Evolutionary conservation across 176 grass and related monocot species (phyloP).

Genomic region (Eragrostis nindensis): DNA sequence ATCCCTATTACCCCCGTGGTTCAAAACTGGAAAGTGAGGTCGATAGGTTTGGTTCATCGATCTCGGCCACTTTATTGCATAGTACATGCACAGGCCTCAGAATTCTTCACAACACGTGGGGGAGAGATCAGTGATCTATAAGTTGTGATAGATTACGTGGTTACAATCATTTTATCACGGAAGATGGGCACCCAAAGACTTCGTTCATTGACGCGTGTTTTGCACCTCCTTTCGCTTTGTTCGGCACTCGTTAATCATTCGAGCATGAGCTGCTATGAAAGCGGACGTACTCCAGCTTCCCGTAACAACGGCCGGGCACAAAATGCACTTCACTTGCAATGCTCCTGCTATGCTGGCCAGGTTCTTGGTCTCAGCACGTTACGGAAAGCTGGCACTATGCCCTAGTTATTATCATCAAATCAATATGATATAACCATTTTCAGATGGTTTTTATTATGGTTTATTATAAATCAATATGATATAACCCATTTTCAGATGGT

Average conservation of each 20-base stretch:
- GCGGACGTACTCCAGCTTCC: background rate
- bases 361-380: background rate
- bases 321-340: background rate
- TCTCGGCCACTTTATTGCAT: background rate
- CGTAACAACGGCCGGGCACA: background rate
- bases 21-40: background rate
- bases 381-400: too few species aligned
- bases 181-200: background rate
- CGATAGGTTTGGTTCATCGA: background rate
- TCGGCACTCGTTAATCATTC: background rate
- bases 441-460: too few species aligned
- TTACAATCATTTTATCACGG: background rate
- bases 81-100: background rate
- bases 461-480: too few species aligned
- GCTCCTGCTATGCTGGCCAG: background rate
- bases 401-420: too few species aligned
- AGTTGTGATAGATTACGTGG: background rate
- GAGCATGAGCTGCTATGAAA: conserved; percentile 7
- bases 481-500: too few species aligned
- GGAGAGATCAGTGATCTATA: background rate
- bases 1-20: conserved; percentile 4
- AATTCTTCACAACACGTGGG: background rate
- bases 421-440: too few species aligned
- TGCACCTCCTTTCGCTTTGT: background rate
- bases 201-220: background rate